Base-by-base conservation (phyloP, 306 rosid genomes). In the Carpinus viminea region DNA sequence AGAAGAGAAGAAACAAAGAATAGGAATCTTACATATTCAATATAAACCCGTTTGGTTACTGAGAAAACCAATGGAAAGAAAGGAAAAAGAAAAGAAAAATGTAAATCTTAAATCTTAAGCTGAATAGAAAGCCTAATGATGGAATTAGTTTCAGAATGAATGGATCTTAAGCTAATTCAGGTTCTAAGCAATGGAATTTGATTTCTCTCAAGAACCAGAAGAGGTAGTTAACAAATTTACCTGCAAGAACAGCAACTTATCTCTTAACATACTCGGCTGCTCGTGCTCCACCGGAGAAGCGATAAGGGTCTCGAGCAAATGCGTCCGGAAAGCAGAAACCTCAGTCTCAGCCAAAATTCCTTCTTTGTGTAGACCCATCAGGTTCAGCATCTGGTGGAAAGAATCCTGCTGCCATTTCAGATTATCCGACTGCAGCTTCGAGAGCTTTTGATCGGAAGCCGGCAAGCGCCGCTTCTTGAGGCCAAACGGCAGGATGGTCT, bases 331-430 rank as follows among this genome's bases (percentile, higher is more conserved):
- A 80, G 91, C 83, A 0, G 92, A 86, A 13, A 95, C 96, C 80
- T 91, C 96, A 64, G 68, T 61, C 75, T 88, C 89, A 72, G 92
- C 88, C 18, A 93, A 69, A 75, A 95, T 93, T 5, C 96, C 99
- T 83, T 95, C 99, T 78, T 78, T 87, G 84, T 91, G 98, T 74
- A 95, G 98, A 64, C 98, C 98, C 92, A 95, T 90, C 87, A 95
- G 59, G 66, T 95, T 93, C 75, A 95, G 43, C 12, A 95, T 80
- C 77, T 91, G 99, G 83, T 90, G 99, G 89, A 88, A 95, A 73
- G 97, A 89, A n/a, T 90, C 94, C 45, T 95, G 99, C 89, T 95
- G 99, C 98, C 99, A 91, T 71, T 95, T 95, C 31, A 95, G 96
- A 79, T 93, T 95, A 31, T 90, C 98, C 0, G 94, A 89, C 68